Evolutionary conservation across 768 basidiomycete genomes (phyloP).

Genomic region (Mycena amicta): DNA sequence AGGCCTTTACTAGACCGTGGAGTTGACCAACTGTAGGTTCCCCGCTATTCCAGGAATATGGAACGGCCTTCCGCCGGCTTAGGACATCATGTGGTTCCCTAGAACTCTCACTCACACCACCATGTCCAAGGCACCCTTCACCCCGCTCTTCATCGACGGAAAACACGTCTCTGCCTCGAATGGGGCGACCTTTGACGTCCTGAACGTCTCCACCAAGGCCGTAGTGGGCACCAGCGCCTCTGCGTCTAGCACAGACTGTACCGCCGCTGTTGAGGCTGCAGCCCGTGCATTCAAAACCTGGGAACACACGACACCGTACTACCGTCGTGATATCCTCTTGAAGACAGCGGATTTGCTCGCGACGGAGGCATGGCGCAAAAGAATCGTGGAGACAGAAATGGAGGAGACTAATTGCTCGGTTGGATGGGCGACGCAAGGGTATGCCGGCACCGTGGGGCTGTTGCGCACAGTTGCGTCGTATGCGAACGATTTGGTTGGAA

Average conservation of each 20-base stretch:
- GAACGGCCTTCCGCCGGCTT: too few species aligned
- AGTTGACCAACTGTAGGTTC: too few species aligned
- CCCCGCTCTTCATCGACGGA: conserved; percentile 41
- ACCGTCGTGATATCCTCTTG: conserved; percentile 47
- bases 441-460: conserved; percentile 28
- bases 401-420: conserved; percentile 44
- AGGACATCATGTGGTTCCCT: too few species aligned
- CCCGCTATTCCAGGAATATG: too few species aligned
- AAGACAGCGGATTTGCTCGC: conserved; percentile 50
- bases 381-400: conserved; percentile 32
- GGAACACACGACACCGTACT: conserved; percentile 40
- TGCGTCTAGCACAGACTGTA: conserved; percentile 47
- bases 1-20: too few species aligned
- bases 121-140: conserved; percentile 23
- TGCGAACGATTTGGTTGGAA: conserved; percentile 43
- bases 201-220: conserved; percentile 42
- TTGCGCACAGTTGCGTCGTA: conserved; percentile 35
- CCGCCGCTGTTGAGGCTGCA: conserved; percentile 48
- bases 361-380: conserved; percentile 42
- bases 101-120: too few species aligned
- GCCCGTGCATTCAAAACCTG: conserved; percentile 49
- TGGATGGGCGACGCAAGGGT: conserved; percentile 17
- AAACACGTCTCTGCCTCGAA: conserved; percentile 32
- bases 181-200: conserved; percentile 46
- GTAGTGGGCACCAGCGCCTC: conserved; percentile 50